phyloP scores from a whole-genome alignment of 441 rosid species.

The Viola pubescens region DNA sequence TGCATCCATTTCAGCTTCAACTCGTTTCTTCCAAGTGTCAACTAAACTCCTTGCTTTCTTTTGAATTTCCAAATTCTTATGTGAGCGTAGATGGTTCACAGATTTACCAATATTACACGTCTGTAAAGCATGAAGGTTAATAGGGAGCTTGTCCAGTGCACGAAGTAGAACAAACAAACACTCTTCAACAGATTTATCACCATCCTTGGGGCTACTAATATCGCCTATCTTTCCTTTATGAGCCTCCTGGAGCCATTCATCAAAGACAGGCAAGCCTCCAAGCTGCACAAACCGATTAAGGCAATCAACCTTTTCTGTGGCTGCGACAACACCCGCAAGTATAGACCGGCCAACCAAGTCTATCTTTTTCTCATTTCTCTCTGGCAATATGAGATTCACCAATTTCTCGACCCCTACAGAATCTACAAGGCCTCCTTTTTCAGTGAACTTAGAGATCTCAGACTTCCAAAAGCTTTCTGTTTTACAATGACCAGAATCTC shows the following conservation, averaged over 20 bases:
- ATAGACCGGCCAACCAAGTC: conserved; percentile 61
- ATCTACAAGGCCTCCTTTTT: conserved; percentile 78
- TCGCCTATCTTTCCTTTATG: conserved; percentile 85
- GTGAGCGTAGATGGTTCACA: conserved; percentile 83
- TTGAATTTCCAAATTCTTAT: conserved; percentile 79
- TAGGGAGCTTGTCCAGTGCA: conserved; percentile 89
- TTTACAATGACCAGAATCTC: conserved; percentile 43
- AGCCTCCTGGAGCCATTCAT: conserved; percentile 96
- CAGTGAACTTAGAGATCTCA: conserved; percentile 73
- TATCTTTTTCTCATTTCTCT: conserved; percentile 60
- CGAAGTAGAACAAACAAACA: conserved; percentile 71
- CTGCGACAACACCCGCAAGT: conserved; percentile 75
- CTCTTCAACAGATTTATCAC: conserved; percentile 66
- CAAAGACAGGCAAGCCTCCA: conserved; percentile 78
- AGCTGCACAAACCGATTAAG: conserved; percentile 77
- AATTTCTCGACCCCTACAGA: conserved; percentile 71
- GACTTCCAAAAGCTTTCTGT: conserved; percentile 50
- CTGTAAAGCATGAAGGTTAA: conserved; percentile 85
- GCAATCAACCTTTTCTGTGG: conserved; percentile 78
- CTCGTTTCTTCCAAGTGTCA: conserved; percentile 97
- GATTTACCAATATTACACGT: conserved; percentile 91
- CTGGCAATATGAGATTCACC: conserved; percentile 66
- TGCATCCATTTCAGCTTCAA: conserved; percentile 94
- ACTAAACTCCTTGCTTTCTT: conserved; percentile 89
- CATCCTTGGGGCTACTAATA: conserved; percentile 53